A percentile compares a stretch with the other conserved stretches of the same genome.
phyloP scores from a whole-genome alignment of 257 asterid genomes.

The Ligustrum vulgare region DNA sequence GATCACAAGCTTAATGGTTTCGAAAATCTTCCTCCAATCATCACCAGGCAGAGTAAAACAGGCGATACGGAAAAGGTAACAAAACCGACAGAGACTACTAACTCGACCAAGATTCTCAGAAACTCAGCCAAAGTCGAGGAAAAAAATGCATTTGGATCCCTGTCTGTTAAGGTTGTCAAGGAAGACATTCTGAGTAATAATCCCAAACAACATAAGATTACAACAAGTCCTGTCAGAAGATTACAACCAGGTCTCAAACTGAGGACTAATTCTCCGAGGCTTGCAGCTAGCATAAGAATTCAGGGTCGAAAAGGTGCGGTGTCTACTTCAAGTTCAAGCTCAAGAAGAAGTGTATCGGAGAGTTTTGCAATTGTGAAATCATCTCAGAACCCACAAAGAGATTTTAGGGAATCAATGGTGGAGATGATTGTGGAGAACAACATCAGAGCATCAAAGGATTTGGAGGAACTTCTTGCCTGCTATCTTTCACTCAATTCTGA shows the following conservation, averaged over 20 bases:
- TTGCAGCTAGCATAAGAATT: conserved; percentile 32
- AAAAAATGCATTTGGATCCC: conserved; percentile 27
- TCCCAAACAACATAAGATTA: conserved; percentile 5
- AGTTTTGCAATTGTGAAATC: conserved; percentile 65
- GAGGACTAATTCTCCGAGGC: conserved; percentile 49
- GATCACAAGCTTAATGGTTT: conserved; percentile 7
- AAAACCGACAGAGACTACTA: neutral
- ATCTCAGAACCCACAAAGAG: conserved; percentile 55
- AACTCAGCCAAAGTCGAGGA: conserved; percentile 34
- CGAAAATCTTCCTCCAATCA: conserved; percentile 52
- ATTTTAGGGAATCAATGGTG: conserved; percentile 71
- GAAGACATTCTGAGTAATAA: conserved; percentile 19
- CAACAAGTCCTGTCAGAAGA: conserved; percentile 23
- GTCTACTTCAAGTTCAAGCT: conserved; percentile 23
- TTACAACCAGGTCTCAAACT: conserved; percentile 48
- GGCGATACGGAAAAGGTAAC: neutral
- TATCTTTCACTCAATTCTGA: conserved; percentile 60
- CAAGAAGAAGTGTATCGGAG: conserved; percentile 41
- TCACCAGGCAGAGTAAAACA: conserved; percentile 30
- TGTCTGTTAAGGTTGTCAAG: conserved; percentile 40
- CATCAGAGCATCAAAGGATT: conserved; percentile 43
- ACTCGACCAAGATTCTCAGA: conserved; percentile 23
- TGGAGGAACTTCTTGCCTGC: conserved; percentile 69
- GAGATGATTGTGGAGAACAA: conserved; percentile 72
- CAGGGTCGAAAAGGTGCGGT: conserved; percentile 40